Percentiles rank a stretch among this genome's conserved stretches.
Conservation (phyloP, 1,139 yeast species). For the Nakaseomyces uthaithaninus region DNA sequence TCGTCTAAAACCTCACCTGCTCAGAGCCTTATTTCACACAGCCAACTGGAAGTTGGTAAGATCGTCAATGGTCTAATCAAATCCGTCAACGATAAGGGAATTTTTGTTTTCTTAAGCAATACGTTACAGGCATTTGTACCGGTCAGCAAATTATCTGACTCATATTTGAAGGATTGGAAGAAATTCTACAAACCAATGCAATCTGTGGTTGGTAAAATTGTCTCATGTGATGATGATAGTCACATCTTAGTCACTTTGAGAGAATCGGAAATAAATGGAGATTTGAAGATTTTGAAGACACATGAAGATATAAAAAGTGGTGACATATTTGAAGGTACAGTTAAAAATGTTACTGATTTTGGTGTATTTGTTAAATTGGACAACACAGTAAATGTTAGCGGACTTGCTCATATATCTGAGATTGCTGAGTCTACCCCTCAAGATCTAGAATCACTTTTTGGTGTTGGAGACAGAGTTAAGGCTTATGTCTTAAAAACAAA, state of each 20-base stretch:
- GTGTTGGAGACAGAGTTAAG: slow-evolving; percentile 84
- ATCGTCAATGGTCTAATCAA: slow-evolving; percentile 73
- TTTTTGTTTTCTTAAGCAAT: slow-evolving; percentile 71
- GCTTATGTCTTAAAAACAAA: slow-evolving; percentile 66
- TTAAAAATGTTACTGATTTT: slow-evolving; percentile 70
- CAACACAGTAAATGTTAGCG: slow-evolving; percentile 67
- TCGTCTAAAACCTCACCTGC: slow-evolving; percentile 48
- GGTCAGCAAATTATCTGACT: slow-evolving; percentile 73
- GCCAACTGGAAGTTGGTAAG: slow-evolving; percentile 62
- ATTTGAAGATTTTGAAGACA: slow-evolving; percentile 45
- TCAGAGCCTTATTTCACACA: slow-evolving; percentile 40
- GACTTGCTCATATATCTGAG: slow-evolving; percentile 81
- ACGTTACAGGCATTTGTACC: slow-evolving; percentile 72
- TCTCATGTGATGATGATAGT: slow-evolving; percentile 53
- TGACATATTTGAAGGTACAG: slow-evolving; percentile 69
- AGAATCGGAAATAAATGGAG: slow-evolving; percentile 72
- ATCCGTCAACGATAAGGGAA: slow-evolving; percentile 67
- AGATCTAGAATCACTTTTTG: slow-evolving; percentile 51
- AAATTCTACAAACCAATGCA: slow-evolving; percentile 62
- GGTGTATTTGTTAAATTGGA: slow-evolving; percentile 85
- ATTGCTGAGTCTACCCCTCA: slow-evolving; percentile 64
- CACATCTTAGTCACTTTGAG: slow-evolving; percentile 72
- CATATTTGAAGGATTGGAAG: slow-evolving; percentile 82
- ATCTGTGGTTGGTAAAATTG: slow-evolving; percentile 66
- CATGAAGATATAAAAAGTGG: slow-evolving; percentile 64